Evolutionary conservation across 2,329 filamentous ascomycete genomes (phyloP).

Genomic region (Ophiocordyceps unilateralis): DNA sequence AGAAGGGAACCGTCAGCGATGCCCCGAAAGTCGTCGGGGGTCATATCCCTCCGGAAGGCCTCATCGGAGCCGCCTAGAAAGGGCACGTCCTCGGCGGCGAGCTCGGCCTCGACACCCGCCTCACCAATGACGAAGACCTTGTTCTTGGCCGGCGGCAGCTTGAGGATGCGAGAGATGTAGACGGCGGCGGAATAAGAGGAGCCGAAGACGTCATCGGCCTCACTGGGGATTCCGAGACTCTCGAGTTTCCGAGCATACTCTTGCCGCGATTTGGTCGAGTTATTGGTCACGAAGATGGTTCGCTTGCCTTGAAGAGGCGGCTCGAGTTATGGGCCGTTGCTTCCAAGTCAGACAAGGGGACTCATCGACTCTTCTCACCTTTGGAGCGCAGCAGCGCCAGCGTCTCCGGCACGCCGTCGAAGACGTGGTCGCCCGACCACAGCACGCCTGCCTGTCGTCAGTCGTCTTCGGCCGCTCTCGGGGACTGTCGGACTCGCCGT

Average conservation of each 20-base stretch:
- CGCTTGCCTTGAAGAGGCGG: slow-evolving; percentile 81
- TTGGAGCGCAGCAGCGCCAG: slow-evolving; percentile 64
- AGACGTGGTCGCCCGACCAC: slow-evolving; percentile 89
- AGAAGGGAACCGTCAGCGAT: slow-evolving; percentile 61
- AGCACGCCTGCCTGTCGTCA: slow-evolving; percentile 50
- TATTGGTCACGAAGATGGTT: slow-evolving; percentile 94
- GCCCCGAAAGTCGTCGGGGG: slow-evolving; percentile 59
- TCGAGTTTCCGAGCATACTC: slow-evolving; percentile 91
- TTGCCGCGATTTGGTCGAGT: slow-evolving; percentile 86
- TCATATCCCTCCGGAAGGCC: slow-evolving; percentile 58
- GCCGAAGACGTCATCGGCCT: slow-evolving; percentile 83
- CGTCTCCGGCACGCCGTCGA: slow-evolving; percentile 71
- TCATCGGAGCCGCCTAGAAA: slow-evolving; percentile 81
- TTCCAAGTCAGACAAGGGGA: too few relatives aligned
- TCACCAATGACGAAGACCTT: slow-evolving; percentile 94
- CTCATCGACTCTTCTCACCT: too few relatives aligned
- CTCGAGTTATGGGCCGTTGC: too few relatives aligned
- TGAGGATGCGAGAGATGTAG: slow-evolving; percentile 87
- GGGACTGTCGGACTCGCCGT: slow-evolving; percentile 44
- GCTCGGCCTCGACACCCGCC: slow-evolving; percentile 76
- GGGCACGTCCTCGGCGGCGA: slow-evolving; percentile 59
- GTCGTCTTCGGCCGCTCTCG: neutral
- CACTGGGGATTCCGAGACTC: slow-evolving; percentile 59
- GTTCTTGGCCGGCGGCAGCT: slow-evolving; percentile 60
- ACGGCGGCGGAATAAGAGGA: slow-evolving; percentile 90